Evolutionary conservation across 2,329 filamentous ascomycete genomes (phyloP), one percentile per base, ranked within the genome.

Genomic region (Aspergillus vadensis): DNA sequence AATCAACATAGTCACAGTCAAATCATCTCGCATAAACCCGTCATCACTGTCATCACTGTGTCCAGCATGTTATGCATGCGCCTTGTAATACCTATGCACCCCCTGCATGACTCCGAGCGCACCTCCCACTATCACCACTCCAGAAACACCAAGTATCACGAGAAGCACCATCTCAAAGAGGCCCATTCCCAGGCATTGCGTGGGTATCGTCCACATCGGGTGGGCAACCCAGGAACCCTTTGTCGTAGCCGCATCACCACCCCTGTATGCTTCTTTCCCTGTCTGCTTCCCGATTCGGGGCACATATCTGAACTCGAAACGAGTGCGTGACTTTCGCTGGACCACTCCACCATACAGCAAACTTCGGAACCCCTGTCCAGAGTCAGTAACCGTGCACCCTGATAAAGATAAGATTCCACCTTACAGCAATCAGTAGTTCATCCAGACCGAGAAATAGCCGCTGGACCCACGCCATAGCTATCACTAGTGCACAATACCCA

Each of bases 221-320:
- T 8, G 14, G 9, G 19, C 9, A 32, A n/a, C 7, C 25, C 41
- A 38, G 17, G 25, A 15, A 15, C 19, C 19, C 30, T 59, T 49
- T 21, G 36, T 14, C 5, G 9, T 43, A 12, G 23, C 39, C 48
- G 19, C 9, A 58, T 27, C 44, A 21, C 10, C 8, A 10, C 9
- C 19, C 14, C 41, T 9, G n/a, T 44, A 60, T 21, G 47, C 47
- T 15, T 65, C 63, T 38, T 58, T 60, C 2, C 57, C 55, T 1
- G 54, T 60, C 15, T 17, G 56, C 23, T 59, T 63, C 10, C 57
- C 55, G 39, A 56, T 4, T 2, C 57, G 36, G 8, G 75, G 75
- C 0, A 76, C 58, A 53, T 77, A 66, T 61, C 74, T 76, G 59
- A 77, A 76, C 27, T 72, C 69, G 51, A 77, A 69, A 23, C 69